Percentiles rank a stretch among this genome's conserved stretches.
Evolutionary conservation across 78 protist genomes (phyloP).

Genomic region (Capsaspora owczarzaki): DNA sequence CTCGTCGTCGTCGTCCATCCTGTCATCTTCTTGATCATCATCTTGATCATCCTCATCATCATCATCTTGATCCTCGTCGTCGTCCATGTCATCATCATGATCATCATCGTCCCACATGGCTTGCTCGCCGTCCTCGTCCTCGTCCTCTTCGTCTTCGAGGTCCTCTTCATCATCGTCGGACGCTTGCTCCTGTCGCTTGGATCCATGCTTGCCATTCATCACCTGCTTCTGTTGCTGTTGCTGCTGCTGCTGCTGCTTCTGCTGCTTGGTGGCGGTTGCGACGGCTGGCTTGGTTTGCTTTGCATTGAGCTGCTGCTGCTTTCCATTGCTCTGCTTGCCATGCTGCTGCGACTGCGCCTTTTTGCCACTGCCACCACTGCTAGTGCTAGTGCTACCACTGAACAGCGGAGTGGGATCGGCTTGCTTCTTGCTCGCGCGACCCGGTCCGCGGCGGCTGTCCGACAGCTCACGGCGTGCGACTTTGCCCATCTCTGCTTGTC

Average conservation of each 20-base stretch:
- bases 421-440: not conserved
- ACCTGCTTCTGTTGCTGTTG: not conserved
- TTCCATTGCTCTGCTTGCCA: not conserved
- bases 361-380: not conserved
- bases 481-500: not conserved
- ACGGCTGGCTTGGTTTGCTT: not conserved
- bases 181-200: not conserved
- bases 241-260: not conserved
- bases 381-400: too few species aligned
- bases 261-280: not conserved
- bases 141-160: not conserved
- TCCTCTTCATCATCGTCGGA: conserved; percentile 5
- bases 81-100: not conserved
- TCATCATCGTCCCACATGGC: not conserved
- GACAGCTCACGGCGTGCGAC: not conserved
- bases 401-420: not conserved
- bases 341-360: not conserved
- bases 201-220: not conserved
- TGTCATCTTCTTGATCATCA: not conserved
- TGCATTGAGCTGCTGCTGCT: not conserved
- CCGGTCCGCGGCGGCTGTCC: not conserved
- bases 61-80: not conserved
- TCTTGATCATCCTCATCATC: not conserved
- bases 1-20: conserved; percentile 22
- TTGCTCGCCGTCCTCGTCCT: not conserved